Conservation (phyloP, 352 stramenopile genomes). For the Globisporangium okanoganense region DNA sequence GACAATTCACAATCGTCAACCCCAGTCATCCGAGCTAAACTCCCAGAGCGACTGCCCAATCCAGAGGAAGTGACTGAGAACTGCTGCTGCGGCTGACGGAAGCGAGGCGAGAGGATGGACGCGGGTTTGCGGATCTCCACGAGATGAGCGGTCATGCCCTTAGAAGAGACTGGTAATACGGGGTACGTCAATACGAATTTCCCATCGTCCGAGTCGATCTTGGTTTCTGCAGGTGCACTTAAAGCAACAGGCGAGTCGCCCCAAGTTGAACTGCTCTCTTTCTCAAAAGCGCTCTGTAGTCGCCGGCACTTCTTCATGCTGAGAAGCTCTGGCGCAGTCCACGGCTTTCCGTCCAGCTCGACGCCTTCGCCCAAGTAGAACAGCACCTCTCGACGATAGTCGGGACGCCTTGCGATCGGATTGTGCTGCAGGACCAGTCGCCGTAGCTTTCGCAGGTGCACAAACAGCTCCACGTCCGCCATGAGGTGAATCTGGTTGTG, state of each 20-base stretch:
- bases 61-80: neutral
- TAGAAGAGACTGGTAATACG: slow-evolving; percentile 15
- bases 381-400: slow-evolving; percentile 77
- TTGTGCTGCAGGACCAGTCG: slow-evolving; percentile 71
- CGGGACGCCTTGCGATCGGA: slow-evolving; percentile 56
- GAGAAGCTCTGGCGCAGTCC: slow-evolving; percentile 53
- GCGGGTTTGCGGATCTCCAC: slow-evolving; percentile 44
- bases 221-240: neutral
- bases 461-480: slow-evolving; percentile 49
- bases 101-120: slow-evolving; percentile 28
- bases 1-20: slow-evolving; percentile 1
- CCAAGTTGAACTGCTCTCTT: slow-evolving; percentile 11
- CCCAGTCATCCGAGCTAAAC: slow-evolving; percentile 4
- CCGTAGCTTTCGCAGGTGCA: slow-evolving; percentile 30
- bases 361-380: slow-evolving; percentile 72
- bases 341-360: slow-evolving; percentile 58
- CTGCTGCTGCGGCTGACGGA: slow-evolving; percentile 13
- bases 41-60: neutral
- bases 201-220: neutral
- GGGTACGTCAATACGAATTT: slow-evolving; percentile 48
- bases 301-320: slow-evolving; percentile 72
- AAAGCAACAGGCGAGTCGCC: slow-evolving; percentile 1
- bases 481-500: slow-evolving; percentile 62
- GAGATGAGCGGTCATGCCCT: slow-evolving; percentile 26
- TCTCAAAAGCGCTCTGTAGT: slow-evolving; percentile 21